Base-by-base conservation (phyloP, 345 rosid species). In the Eucalyptus erythrocorys region DNA sequence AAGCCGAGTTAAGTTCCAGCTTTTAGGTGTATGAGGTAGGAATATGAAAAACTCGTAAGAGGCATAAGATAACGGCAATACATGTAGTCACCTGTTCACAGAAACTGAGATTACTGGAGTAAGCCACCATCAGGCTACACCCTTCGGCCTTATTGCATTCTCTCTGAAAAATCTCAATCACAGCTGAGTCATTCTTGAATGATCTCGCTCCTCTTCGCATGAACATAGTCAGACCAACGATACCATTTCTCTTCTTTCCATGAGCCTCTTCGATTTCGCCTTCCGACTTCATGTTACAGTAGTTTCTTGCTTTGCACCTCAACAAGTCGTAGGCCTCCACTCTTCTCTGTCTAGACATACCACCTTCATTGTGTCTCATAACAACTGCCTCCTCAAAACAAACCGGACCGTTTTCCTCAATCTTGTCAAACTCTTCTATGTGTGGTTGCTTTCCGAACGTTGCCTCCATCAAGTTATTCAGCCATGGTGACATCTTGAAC, bases 351-450 rank as follows among this genome's bases (percentile, higher is more conserved):
- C 93, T 93, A 37, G 97, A 93, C 97, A 96, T 94, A 27, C 96
- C 98, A 57, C 97, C 98, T 68, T 95, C 96, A 71, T 93, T 93
- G 88, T 95, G 99, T 90, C 98, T 94, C 97, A 94, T 96, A 86
- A 95, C 97, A 53, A 96, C 95, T 6, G 96, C 94, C 89, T 95
- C 95, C 87, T 94, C 95, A 22, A 96, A 97, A 90, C 99, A 97
- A 66, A 92, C 91, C 14, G 96, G 93, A 13, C 66, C 88, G 45
- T 47, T 51, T 17, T 92, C 90, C 51, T 88, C 37, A 47, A 66
- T n/a, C 86, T 91, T 91, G 30, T 91, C 90, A 85, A 93, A 92
- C 6, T 49, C 64, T 81, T 94, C 95, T 7, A 92, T 87, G 16
- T 10, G 6, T 0, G 93, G 94, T 6, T 32, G 86, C 24, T 85